Conservation (phyloP, 345 rosid species). For the Passiflora organensis region DNA sequence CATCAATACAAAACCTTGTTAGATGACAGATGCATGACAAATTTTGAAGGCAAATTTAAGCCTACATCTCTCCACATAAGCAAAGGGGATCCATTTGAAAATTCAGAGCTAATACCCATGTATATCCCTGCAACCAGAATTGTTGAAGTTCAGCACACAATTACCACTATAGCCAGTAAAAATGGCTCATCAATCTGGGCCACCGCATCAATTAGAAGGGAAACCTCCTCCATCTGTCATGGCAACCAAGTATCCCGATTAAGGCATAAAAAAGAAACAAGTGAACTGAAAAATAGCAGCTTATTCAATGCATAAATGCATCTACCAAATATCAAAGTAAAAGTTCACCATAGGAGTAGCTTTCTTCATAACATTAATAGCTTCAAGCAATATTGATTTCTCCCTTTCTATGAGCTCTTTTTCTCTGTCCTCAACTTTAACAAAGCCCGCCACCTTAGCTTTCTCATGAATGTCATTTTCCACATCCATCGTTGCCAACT, state of each 20-base stretch:
- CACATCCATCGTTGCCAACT: constrained; percentile 17
- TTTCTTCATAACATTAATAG: constrained; percentile 59
- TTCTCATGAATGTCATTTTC: constrained; percentile 24
- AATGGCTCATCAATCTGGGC: constrained; percentile 93
- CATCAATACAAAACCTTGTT: background rate
- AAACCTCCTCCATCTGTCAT: constrained; percentile 89
- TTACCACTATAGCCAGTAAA: constrained; percentile 98
- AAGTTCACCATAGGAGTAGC: constrained; percentile 93
- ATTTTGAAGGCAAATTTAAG: constrained; percentile 14
- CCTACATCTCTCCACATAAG: constrained; percentile 30
- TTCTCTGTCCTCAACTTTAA: constrained; percentile 62
- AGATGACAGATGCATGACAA: constrained; percentile 3
- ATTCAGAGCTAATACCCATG: constrained; percentile 91
- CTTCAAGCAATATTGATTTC: constrained; percentile 57
- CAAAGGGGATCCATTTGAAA: constrained; percentile 35
- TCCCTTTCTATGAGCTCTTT: constrained; percentile 60
- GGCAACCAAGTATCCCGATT: constrained; percentile 29
- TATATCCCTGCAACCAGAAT: constrained; percentile 94
- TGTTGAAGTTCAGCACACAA: constrained; percentile 96
- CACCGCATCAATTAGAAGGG: constrained; percentile 81
- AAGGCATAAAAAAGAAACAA: constrained; percentile 27
- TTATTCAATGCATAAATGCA: constrained; percentile 30
- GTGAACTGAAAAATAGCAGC: constrained; percentile 13
- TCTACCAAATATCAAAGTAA: constrained; percentile 47
- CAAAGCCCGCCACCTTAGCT: constrained; percentile 46